Conservation (phyloP, 345 rosid genomes). For the Eucalyptus marginata region DNA sequence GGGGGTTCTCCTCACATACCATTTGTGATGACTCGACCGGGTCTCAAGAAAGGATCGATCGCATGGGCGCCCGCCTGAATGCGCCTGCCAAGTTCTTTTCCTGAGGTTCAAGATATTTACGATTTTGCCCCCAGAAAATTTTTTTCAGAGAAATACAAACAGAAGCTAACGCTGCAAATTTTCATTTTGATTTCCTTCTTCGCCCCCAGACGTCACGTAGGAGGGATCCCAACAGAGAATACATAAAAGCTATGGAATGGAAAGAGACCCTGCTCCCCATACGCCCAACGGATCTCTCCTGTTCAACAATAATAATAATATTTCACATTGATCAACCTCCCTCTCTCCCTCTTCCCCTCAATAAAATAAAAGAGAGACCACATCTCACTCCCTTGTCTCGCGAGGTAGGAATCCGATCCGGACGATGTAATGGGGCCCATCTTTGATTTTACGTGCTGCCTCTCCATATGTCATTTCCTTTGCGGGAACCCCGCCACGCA, state of each 20-base stretch:
- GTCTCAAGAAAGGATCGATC: neutral
- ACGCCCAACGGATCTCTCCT: too few relatives aligned
- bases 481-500: fast-evolving
- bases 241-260: neutral
- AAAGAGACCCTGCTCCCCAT: fast-evolving
- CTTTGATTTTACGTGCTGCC: neutral
- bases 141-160: fast-evolving
- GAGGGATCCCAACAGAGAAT: neutral
- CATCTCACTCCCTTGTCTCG: fast-evolving
- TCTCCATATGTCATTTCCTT: neutral
- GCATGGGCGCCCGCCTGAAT: fast-evolving
- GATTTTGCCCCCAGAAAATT: neutral
- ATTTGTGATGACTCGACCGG: fast-evolving
- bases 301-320: too few relatives aligned
- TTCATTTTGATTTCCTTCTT: too few relatives aligned
- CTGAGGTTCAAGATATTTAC: too few relatives aligned
- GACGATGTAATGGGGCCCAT: too few relatives aligned
- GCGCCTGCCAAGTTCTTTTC: neutral
- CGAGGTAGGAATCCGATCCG: neutral
- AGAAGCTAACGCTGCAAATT: too few relatives aligned
- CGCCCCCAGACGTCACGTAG: neutral
- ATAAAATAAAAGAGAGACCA: too few relatives aligned
- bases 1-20: neutral
- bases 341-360: neutral
- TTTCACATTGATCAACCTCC: neutral